Evolutionary conservation across 768 basidiomycete genomes (phyloP), one percentile per base, ranked within the genome.

Genomic region (Mycena belliarum): DNA sequence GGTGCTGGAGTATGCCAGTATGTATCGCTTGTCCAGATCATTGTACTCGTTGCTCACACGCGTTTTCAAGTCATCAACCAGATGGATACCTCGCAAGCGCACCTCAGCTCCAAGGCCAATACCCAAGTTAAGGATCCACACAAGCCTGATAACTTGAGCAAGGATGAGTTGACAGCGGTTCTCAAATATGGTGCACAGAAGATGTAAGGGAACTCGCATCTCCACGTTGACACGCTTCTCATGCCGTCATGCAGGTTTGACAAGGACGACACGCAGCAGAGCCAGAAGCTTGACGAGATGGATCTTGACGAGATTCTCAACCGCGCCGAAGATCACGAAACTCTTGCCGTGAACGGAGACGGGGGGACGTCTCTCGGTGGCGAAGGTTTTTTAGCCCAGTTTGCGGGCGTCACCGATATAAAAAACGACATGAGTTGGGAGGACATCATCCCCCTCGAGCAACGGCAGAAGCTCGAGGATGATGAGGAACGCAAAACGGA

Each of bases 381-480:
- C 47, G 94, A 98, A 76, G 87, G 89, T 56, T 99, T 99, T 84
- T 82, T 99, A 51, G 88, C 95, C 24, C 89, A 92, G 63, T 96
- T 98, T 70, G 95, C 96, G 21, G 88, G 88, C 48, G 93, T 98
- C 64, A 97, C 94, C 72, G 97, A 99, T 71, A 87, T 99, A 69
- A 98, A 98, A 82, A 93, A 95, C 69, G 96, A 98, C 75, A 94
- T 96, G 86, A 93, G 73, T 67, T 99, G 97, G 97, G 97, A 99
- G 69, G 97, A 98, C 60, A 98, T 99, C 72, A 98, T 99, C 65
- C 97, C 97, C 18, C 71, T 90, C 10, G 94, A 95, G 23, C 94
- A 94, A 66, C 88, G 97, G 7, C 86, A 88, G 71, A 87, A 84
- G 69, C 84, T 88, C 42, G 93, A 93, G 59, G 81, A 82, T 26